A percentile compares a stretch with the other conserved stretches of the same genome.
Evolutionary conservation across 208 protist species (phyloP).

Genomic region (Trypanosomatidae sp.): DNA sequence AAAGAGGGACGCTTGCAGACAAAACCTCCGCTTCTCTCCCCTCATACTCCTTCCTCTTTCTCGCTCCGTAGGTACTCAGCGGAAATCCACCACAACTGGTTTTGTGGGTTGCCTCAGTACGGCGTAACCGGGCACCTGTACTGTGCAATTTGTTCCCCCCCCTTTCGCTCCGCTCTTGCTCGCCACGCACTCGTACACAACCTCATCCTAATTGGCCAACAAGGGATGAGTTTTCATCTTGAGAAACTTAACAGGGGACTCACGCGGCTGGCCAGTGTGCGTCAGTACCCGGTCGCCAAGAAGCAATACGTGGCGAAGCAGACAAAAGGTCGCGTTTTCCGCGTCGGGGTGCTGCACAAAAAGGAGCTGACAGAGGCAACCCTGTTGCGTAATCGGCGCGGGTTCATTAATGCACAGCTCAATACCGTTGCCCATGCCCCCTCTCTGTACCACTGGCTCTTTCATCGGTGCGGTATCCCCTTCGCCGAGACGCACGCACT

Average conservation of each 20-base stretch:
- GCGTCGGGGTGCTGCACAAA: constrained; percentile 66
- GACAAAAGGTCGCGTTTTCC: constrained; percentile 75
- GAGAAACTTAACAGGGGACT: constrained; percentile 79
- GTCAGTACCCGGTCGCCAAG: constrained; percentile 39
- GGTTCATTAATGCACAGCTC: constrained; percentile 77
- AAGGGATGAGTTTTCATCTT: constrained; percentile 31
- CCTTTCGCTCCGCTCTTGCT: neutral
- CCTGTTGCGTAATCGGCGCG: constrained; percentile 70
- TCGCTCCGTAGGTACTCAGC: neutral
- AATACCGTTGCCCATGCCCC: constrained; percentile 86
- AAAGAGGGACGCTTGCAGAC: neutral
- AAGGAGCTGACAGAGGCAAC: constrained; percentile 60
- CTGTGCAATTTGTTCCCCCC: neutral
- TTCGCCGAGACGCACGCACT: constrained; percentile 72
- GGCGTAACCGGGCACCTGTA: neutral
- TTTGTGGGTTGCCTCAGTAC: neutral
- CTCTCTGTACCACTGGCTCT: constrained; percentile 89
- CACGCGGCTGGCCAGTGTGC: constrained; percentile 59
- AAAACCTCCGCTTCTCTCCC: neutral
- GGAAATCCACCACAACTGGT: neutral
- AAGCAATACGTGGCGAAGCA: constrained; percentile 42
- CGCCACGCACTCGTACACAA: neutral
- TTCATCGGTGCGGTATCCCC: constrained; percentile 83
- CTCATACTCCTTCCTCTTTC: neutral
- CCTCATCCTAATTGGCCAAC: neutral